Percentiles rank a stretch among this genome's conserved stretches.
Conservation (phyloP, 106 monocot species). For the Phalaenopsis equestris region DNA sequence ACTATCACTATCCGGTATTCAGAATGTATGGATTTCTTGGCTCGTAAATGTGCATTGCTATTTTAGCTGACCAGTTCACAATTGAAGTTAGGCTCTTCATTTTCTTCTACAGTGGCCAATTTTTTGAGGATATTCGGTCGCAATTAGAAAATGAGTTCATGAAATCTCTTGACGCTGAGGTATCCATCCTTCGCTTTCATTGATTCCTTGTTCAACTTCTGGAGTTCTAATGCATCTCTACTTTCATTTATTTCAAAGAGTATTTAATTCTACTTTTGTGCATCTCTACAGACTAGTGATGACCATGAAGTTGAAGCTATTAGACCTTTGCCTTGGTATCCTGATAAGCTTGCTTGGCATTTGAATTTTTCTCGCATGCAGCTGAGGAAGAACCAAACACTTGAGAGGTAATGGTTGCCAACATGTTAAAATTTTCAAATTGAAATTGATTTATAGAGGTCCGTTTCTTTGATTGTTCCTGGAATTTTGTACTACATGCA, state of each 20-base stretch:
- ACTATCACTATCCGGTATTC: background rate
- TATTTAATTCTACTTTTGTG: conserved; percentile 3
- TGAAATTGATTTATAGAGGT: background rate
- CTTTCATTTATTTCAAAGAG: background rate
- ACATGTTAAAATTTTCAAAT: conserved; percentile 4
- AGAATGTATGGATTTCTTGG: background rate
- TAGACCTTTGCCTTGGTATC: conserved; percentile 95
- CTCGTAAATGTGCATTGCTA: background rate
- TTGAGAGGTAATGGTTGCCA: conserved; percentile 70
- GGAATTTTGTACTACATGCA: background rate
- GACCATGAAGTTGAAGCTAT: conserved; percentile 76
- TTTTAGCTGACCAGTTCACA: background rate
- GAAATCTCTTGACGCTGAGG: conserved; percentile 70
- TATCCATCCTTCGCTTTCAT: conserved; percentile 11
- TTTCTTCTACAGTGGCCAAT: conserved; percentile 55
- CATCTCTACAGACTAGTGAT: conserved; percentile 35
- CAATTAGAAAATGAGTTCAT: conserved; percentile 90
- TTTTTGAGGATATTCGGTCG: conserved; percentile 53
- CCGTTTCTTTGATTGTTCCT: background rate
- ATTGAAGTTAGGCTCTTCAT: background rate
- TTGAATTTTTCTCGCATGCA: conserved; percentile 94
- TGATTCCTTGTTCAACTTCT: background rate
- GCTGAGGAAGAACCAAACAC: conserved; percentile 93
- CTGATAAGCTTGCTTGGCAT: conserved; percentile 97
- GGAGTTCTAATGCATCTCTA: background rate